Percentiles rank a stretch among this genome's conserved stretches.
These are phyloP conservation scores for Ochromonas danica DNA, from an alignment of 108 stramenopile genomes.

Conservation along the genomic window DNA sequence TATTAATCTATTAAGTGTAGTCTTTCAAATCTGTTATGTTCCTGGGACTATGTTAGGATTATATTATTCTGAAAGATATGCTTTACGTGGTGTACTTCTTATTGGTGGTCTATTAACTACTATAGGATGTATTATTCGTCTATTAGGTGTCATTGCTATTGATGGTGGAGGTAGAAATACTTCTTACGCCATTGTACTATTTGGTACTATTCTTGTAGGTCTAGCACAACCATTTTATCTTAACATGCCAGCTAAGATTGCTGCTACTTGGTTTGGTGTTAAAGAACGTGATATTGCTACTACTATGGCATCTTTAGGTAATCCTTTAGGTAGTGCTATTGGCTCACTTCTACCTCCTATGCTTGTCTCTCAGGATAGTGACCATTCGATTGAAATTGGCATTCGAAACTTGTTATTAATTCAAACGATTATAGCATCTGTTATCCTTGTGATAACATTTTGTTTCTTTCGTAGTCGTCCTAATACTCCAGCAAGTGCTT, in stretches of 20 bases:
- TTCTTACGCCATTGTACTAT: slow-evolving; percentile 37
- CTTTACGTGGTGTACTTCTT: background rate
- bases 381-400: background rate
- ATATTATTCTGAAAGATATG: background rate
- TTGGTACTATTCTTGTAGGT: slow-evolving; percentile 45
- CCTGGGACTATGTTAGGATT: slow-evolving; percentile 19
- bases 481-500: slow-evolving; percentile 1
- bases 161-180: background rate
- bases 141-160: background rate
- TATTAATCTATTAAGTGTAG: slow-evolving; percentile 18
- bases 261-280: slow-evolving; percentile 46
- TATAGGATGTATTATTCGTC: slow-evolving; percentile 9
- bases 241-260: slow-evolving; percentile 45
- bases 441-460: background rate
- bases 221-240: slow-evolving; percentile 53
- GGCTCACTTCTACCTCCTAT: slow-evolving; percentile 41
- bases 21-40: slow-evolving; percentile 29
- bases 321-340: slow-evolving; percentile 50
- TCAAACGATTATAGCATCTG: background rate
- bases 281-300: slow-evolving; percentile 49
- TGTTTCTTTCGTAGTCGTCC: background rate
- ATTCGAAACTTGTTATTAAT: background rate
- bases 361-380: slow-evolving; percentile 3
- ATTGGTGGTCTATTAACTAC: background rate
- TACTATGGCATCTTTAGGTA: slow-evolving; percentile 36